Evolutionary conservation across 257 asterid species (phyloP).

Genomic region (Petunia axillaris): DNA sequence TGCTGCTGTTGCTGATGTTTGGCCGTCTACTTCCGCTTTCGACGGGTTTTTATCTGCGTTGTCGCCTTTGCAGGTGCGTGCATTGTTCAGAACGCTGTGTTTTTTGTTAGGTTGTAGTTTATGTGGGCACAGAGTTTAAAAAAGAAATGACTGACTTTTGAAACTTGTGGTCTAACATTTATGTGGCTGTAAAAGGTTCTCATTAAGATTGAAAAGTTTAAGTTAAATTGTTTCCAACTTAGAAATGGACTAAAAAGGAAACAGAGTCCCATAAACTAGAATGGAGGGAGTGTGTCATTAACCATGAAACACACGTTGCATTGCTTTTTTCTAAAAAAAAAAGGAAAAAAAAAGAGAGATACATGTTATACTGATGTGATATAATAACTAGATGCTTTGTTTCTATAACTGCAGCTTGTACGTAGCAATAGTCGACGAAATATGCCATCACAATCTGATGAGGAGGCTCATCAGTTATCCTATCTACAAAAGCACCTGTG

Average conservation of each 20-base stretch:
- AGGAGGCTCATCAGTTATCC: slow-evolving; percentile 93
- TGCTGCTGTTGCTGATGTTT: slow-evolving; percentile 92
- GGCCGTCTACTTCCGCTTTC: slow-evolving; percentile 93
- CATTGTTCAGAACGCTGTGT: not conserved
- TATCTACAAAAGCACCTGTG: slow-evolving; percentile 87
- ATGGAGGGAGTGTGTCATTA: not conserved
- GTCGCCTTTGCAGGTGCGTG: slow-evolving; percentile 72
- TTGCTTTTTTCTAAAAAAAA: not conserved
- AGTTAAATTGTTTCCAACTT: too few relatives aligned
- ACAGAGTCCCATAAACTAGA: too few relatives aligned
- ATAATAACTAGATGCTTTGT: slow-evolving; percentile 14
- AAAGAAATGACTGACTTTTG: too few relatives aligned
- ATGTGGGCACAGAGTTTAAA: too few relatives aligned
- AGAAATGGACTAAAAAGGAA: too few relatives aligned
- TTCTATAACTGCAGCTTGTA: slow-evolving; percentile 62
- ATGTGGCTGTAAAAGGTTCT: too few relatives aligned
- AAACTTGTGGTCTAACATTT: too few relatives aligned
- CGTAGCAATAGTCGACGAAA: slow-evolving; percentile 88
- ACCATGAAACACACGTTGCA: not conserved
- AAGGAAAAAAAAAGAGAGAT: too few relatives aligned
- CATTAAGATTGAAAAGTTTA: too few relatives aligned
- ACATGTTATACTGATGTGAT: not conserved
- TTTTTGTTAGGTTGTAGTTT: not conserved
- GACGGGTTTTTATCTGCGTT: slow-evolving; percentile 84
- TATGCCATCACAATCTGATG: slow-evolving; percentile 92